These are phyloP conservation scores for Amniculicola lignicola DNA, from an alignment of 495 filamentous ascomycete species.

Conservation along the genomic window DNA sequence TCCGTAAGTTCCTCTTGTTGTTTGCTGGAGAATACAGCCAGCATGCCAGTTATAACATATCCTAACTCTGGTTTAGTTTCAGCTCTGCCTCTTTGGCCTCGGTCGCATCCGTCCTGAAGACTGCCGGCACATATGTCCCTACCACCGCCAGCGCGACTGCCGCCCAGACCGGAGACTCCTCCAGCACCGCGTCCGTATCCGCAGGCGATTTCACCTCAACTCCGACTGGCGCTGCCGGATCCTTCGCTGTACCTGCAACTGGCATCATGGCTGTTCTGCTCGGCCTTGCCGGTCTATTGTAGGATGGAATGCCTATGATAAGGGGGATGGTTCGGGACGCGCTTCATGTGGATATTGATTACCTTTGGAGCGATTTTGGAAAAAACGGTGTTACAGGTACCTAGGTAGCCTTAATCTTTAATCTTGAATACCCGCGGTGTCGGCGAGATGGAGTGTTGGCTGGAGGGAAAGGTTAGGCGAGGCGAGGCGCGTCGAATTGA, in stretches of 20 bases:
- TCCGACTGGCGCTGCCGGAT: slow-evolving; percentile 22
- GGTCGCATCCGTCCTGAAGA: not conserved
- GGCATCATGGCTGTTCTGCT: slow-evolving; percentile 25
- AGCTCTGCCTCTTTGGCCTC: slow-evolving; percentile 16
- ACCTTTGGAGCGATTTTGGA: too few relatives aligned
- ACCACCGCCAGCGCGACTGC: slow-evolving; percentile 6
- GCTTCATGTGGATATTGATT: too few relatives aligned
- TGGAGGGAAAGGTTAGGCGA: too few relatives aligned
- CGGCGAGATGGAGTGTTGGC: too few relatives aligned
- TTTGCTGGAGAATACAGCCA: not conserved
- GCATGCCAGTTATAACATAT: too few relatives aligned
- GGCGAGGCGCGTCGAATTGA: too few relatives aligned
- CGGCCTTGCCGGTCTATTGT: slow-evolving; percentile 33
- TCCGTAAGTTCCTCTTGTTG: slow-evolving; percentile 30
- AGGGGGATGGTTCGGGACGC: too few relatives aligned
- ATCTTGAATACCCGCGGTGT: too few relatives aligned
- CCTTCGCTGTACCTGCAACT: slow-evolving; percentile 17
- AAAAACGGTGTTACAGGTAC: too few relatives aligned
- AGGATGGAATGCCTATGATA: too few relatives aligned
- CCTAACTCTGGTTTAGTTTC: too few relatives aligned
- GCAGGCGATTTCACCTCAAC: not conserved
- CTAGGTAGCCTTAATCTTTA: too few relatives aligned
- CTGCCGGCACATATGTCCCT: not conserved
- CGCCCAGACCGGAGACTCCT: slow-evolving; percentile 1
- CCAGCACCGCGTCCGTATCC: slow-evolving; percentile 10